phyloP scores from a whole-genome alignment of 1,139 yeast species.

The Saccharomyces hybrid region DNA sequence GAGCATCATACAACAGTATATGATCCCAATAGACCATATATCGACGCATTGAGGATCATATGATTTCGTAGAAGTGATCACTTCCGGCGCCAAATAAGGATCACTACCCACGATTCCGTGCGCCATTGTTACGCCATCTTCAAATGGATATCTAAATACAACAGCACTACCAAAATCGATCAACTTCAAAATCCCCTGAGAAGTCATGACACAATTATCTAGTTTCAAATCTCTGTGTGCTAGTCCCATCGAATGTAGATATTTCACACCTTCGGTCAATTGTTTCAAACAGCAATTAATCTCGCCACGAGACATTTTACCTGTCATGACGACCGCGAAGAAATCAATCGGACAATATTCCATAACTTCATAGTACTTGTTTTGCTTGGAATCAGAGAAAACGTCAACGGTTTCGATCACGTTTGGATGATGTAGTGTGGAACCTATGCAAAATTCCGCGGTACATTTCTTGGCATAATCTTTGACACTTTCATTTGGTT shows the following conservation, averaged over 20 bases:
- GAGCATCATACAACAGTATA: constrained; percentile 90
- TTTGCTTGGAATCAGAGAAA: constrained; percentile 57
- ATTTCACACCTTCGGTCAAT: constrained; percentile 72
- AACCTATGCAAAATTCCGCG: constrained; percentile 94
- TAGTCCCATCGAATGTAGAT: constrained; percentile 79
- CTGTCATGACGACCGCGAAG: constrained; percentile 96
- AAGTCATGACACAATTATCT: constrained; percentile 87
- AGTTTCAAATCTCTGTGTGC: constrained; percentile 94
- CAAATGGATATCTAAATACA: constrained; percentile 87
- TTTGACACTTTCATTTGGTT: constrained; percentile 73
- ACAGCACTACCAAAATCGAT: constrained; percentile 97
- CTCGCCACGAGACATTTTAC: constrained; percentile 78
- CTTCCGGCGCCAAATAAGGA: constrained; percentile 97
- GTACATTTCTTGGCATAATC: constrained; percentile 94
- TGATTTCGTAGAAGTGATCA: constrained; percentile 52
- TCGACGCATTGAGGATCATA: constrained; percentile 94
- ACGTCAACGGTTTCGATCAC: constrained; percentile 91
- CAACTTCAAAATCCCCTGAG: constrained; percentile 77
- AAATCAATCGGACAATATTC: constrained; percentile 95
- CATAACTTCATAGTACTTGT: constrained; percentile 89
- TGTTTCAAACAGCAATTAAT: constrained; percentile 87
- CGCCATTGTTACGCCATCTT: constrained; percentile 66
- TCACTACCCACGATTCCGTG: constrained; percentile 97
- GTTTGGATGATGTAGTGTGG: constrained; percentile 89
- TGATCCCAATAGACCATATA: constrained; percentile 91